Evolutionary conservation across 257 asterid genomes (phyloP), one percentile per base, ranked within the genome.

Genomic region (Nicotiana tabacum): DNA sequence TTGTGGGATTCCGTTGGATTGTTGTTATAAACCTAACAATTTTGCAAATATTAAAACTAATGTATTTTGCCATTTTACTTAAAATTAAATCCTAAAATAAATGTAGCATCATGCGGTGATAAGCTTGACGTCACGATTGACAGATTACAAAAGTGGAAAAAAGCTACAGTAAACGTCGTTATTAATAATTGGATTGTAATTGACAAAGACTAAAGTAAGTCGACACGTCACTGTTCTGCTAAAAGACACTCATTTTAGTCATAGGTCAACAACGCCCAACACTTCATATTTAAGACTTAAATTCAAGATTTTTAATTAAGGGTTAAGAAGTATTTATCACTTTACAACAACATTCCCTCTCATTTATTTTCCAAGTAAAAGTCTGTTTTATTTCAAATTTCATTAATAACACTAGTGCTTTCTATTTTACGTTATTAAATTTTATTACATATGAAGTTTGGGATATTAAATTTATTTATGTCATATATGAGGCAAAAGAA

Each of bases 261-360:
- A 55, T 87, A 33, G 87, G 87, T 89, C 92, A 86, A 87, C 88
- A 87, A 83, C 86, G 83, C 60, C 83, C 83, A 87, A 83, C 84
- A 82, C 87, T 79, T 21, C 82, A 39, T 39, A 39, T 39, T 39
- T 7, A 39, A 37, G 6, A 37, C 6, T 37, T 37, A 37, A 39
- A 39, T 39, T 39, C 9, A 39, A 39, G 2, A 1, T 39, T 1
- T 39, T 7, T 39, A 39, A 2, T 6, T 39, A 39, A 39, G 46
- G 0, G 6, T 6, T 39, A 39, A 39, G 2, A 39, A 39, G 6
- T 39, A 7, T 39, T 39, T 39, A 39, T 39, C 46, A 39, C 46
- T 39, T 2, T 39, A 7, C 1, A 39, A 39, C 6, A 39, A 39
- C 2, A 39, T 39, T 39, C 6, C 46, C 46, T 37, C 48, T 72